These are phyloP conservation scores for Jasminum sambac DNA, from an alignment of 257 asterid genomes.

Conservation along the genomic window DNA sequence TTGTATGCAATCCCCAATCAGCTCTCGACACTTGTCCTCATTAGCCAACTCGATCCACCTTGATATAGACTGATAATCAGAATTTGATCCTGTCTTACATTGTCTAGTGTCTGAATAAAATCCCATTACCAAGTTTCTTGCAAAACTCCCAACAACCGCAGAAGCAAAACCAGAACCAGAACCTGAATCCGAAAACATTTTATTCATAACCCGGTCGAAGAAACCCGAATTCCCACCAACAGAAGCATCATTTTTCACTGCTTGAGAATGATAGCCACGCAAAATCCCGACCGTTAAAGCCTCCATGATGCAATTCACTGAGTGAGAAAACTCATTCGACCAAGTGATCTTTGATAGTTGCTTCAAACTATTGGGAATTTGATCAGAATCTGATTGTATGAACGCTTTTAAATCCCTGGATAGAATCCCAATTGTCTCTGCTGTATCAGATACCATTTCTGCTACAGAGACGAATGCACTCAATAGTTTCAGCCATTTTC, in stretches of 20 bases:
- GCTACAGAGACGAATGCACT: constrained; percentile 45
- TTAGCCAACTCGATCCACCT: constrained; percentile 44
- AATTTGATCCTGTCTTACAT: background rate
- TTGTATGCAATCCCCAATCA: constrained; percentile 51
- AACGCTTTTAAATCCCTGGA: constrained; percentile 63
- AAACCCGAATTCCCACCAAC: constrained; percentile 18
- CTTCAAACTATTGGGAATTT: constrained; percentile 66
- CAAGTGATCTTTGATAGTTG: constrained; percentile 58
- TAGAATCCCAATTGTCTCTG: constrained; percentile 55
- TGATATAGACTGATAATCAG: constrained; percentile 10
- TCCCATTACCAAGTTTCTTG: constrained; percentile 52
- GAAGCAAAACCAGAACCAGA: constrained; percentile 76
- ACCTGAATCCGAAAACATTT: constrained; percentile 58
- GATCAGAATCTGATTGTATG: constrained; percentile 56
- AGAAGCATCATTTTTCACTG: constrained; percentile 1
- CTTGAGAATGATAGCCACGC: constrained; percentile 37
- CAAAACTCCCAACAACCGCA: constrained; percentile 65
- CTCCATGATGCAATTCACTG: constrained; percentile 39
- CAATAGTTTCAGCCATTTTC: constrained; percentile 39
- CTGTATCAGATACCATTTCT: constrained; percentile 62
- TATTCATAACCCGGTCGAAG: constrained; percentile 43
- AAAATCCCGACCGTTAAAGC: constrained; percentile 60
- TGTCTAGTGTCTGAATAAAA: constrained; percentile 32
- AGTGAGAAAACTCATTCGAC: constrained; percentile 52
- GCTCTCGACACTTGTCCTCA: constrained; percentile 54